Base-by-base conservation (phyloP, 306 rosid genomes). In the Medicago lupulina region DNA sequence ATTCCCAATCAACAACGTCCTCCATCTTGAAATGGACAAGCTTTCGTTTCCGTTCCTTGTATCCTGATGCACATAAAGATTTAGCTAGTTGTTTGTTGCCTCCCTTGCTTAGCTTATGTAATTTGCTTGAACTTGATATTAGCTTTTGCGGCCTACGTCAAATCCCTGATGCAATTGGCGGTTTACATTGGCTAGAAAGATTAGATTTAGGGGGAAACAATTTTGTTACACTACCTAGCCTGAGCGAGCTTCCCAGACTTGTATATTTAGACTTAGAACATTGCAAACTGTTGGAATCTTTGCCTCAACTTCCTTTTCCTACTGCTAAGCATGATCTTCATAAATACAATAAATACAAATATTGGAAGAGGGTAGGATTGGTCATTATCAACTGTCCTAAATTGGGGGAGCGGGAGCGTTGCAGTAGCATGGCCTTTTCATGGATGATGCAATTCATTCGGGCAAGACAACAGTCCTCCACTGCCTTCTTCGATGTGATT, bases 321-420 rank as follows among this genome's bases (percentile, higher is more conserved):
- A 18, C 18, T 71, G 13, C n/a, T n/a, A n/a, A n/a, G n/a, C n/a
- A n/a, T n/a, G n/a, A n/a, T n/a, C n/a, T n/a, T n/a, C n/a, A n/a
- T n/a, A n/a, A n/a, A n/a, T n/a, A n/a, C n/a, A n/a, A n/a, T n/a
- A n/a, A n/a, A n/a, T n/a, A n/a, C n/a, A n/a, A n/a, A n/a, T n/a
- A n/a, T n/a, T n/a, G n/a, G n/a, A n/a, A n/a, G n/a, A n/a, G n/a
- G n/a, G n/a, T n/a, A 47, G 21, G 67, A 31, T 61, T 61, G 67
- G 1, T 17, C 25, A 19, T 75, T 18, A 49, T 75, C 59, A 36
- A 75, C 17, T 75, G 79, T 39, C 79, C 72, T 4, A 51, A 65
- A 0, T 54, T 76, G 75, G 9, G 9, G 6, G 59, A 43, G 8
- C 5, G 9, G 8, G 64, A 58, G 12, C 9, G 7, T 58, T 25